Base-by-base conservation (phyloP, 208 protist genomes). In the Sergeia podlipaevii region DNA sequence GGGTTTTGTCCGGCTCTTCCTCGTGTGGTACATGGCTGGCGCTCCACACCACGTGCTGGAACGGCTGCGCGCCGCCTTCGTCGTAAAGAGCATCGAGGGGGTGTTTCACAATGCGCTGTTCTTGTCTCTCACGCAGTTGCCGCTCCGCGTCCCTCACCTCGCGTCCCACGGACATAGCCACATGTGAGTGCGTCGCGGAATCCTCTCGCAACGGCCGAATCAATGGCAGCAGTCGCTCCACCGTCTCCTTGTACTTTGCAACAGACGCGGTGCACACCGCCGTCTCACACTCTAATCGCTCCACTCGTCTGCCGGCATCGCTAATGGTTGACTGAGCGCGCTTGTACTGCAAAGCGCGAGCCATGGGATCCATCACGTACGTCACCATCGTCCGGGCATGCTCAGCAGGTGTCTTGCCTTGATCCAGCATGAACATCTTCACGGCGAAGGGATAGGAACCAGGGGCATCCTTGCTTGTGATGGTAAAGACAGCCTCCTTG, bases 61-160 rank as follows among this genome's bases (percentile, higher is more conserved):
- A 96, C 32, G 67, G 70, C 72, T 92, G 90, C 8, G 90, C 80
- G 8, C 90, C 90, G 30, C 86, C 90, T 15, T 81, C 80, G 27
- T 91, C 75, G 70, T 96, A 94, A 11, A 94, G 60, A 33, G 46
- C 28, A 58, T 94, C 89, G 18, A 96, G 74, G 15, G 77, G 82
- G 65, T 96, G 77, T 56, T 83, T 88, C 27, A 44, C 38, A 34
- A 60, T 60, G 42, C 4, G 66, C 49, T 20, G 58, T 50, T 66
- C 48, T 51, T 46, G 51, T 18, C 76, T 67, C 13, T 68, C 61
- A 37, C 76, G 59, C 5, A 91, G 48, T n/a, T 77, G 46, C 6
- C 71, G 68, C 65, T 90, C 80, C 11, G 86, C 51, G 54, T 68
- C 55, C 34, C 74, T 71, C 55, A 89, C 79, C 46, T 88, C 75